Conservation (phyloP, 2,329 filamentous ascomycete genomes). For the Bipolaris bicolor region DNA sequence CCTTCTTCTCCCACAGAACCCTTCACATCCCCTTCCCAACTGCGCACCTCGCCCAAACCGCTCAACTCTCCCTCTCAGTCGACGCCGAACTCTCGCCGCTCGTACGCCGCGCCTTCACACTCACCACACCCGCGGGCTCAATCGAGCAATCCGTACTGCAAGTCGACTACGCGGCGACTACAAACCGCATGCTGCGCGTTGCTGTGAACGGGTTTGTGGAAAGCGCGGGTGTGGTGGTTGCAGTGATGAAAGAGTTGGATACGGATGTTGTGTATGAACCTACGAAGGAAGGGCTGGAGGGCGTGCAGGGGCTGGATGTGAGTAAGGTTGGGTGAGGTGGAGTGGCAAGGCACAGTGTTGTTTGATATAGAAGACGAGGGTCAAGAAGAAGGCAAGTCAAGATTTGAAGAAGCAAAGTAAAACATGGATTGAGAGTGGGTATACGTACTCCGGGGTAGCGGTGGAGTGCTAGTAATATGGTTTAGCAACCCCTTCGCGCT, state of each 20-base stretch:
- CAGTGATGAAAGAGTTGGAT: slow-evolving; percentile 90
- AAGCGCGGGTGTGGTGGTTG: slow-evolving; percentile 79
- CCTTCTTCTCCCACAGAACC: slow-evolving; percentile 56
- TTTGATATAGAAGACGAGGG: neutral
- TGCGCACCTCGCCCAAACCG: slow-evolving; percentile 75
- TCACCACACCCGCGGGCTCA: slow-evolving; percentile 45
- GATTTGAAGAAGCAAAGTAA: neutral
- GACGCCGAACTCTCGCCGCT: slow-evolving; percentile 88
- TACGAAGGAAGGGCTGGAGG: slow-evolving; percentile 54
- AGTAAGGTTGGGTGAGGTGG: slow-evolving; percentile 54
- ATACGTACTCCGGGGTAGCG: neutral
- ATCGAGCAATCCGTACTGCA: slow-evolving; percentile 61
- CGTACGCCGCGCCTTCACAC: slow-evolving; percentile 73
- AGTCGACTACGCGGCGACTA: slow-evolving; percentile 83
- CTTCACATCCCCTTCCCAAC: slow-evolving; percentile 83
- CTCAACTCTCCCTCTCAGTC: slow-evolving; percentile 77
- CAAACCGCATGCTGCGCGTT: slow-evolving; percentile 94
- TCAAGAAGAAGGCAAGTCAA: neutral
- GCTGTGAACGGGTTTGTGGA: slow-evolving; percentile 97
- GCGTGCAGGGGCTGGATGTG: slow-evolving; percentile 80
- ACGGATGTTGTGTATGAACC: slow-evolving; percentile 72
- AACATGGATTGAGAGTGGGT: neutral
- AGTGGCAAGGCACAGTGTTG: neutral
- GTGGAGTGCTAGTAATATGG: neutral
- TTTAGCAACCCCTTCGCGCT: no score